phyloP scores from a whole-genome alignment of 345 rosid species.

The Aquilaria sinensis region DNA sequence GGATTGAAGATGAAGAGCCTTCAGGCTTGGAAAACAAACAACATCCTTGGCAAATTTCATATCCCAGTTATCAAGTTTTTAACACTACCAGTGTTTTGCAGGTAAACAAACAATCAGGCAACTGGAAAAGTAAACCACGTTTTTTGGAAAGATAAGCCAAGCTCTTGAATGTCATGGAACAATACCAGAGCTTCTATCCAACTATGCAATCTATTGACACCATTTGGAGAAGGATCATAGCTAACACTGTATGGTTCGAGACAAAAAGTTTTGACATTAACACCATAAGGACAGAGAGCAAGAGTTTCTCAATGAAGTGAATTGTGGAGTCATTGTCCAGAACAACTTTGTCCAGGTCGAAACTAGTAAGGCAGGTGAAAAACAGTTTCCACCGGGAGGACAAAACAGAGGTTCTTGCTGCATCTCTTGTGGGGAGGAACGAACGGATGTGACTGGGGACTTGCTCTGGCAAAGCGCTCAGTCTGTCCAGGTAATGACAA shows the following conservation, averaged over 20 bases:
- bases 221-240: too few species aligned
- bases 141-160: not conserved
- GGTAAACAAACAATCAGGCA: constrained; percentile 10
- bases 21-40: constrained; percentile 11
- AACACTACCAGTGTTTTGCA: constrained; percentile 6
- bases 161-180: not conserved
- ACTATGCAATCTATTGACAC: not conserved
- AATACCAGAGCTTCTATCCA: constrained; percentile 1
- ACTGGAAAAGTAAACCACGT: too few species aligned
- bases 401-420: constrained; percentile 3
- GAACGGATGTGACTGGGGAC: constrained; percentile 12
- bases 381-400: constrained; percentile 8
- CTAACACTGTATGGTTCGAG: not conserved
- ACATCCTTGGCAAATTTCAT: not conserved
- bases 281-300: not conserved
- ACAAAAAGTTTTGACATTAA: not conserved
- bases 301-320: constrained; percentile 9
- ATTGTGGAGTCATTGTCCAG: not conserved
- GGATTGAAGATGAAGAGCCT: not conserved
- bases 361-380: constrained; percentile 4
- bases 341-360: not conserved
- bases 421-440: constrained; percentile 10
- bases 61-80: not conserved
- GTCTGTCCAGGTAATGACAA: not conserved
- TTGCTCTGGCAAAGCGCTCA: constrained; percentile 8